Base-by-base conservation (phyloP, 2,329 filamentous ascomycete species). In the Sclerotiophoma versabilis region DNA sequence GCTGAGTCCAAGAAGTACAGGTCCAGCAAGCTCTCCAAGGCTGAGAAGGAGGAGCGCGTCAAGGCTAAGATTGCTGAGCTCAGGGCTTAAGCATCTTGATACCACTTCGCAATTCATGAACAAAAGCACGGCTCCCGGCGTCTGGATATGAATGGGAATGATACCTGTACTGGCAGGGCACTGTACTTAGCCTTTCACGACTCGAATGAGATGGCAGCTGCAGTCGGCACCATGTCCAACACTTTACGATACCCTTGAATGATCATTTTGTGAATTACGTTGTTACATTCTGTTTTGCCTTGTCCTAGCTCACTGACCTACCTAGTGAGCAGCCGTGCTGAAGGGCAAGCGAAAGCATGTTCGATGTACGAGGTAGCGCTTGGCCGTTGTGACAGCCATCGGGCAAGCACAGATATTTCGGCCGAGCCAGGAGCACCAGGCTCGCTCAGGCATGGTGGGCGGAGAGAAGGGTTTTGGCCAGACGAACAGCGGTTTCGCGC, bases 41-140 rank as follows among this genome's bases (percentile, higher is more conserved):
- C 85, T 50, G 83, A 98, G 90, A 92, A 88, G 83, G 81, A 89
- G 77, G 84, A 87, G 80, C 86, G 88, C 69, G 86, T 99, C 80
- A 86, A 96, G 87, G 86, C 88, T 78, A 96, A 90, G 86, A 99
- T 99, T 83, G 87, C 89, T 77, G 84, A 89, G 81, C 84, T 96
- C 74, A 85, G 84, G 72, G 80, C 79, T 58, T 71, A 72, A 66
- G 60, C 54, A 56, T 51, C 47, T 60, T 49, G 41, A 27, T 23
- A 60, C 47, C 54, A 59, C 59, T 66, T 60, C 47, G 55, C 58
- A 60, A 58, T 64, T 60, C 48, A 60, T 68, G 58, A 71, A 68
- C 63, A 72, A 74, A 73, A 72, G 66, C 62, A 71, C 60, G 69
- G 62, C 57, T 65, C 54, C 57, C 62, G 71, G 72, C 70, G 71